These are phyloP conservation scores for Arthrobotrys iridis DNA, from an alignment of 2,329 filamentous ascomycete species.

Conservation along the genomic window DNA sequence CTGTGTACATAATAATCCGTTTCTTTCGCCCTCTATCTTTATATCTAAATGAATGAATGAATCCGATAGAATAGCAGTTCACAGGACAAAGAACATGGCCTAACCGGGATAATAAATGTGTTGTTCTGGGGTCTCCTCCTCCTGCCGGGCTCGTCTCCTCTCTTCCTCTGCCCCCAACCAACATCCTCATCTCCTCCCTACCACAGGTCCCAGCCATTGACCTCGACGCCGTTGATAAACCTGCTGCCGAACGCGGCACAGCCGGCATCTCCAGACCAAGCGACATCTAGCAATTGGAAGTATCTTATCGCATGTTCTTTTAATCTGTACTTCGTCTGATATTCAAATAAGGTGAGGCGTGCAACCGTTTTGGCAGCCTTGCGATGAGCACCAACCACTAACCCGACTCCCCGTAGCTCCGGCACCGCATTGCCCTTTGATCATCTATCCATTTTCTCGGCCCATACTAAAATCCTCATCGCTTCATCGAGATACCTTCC, in stretches of 20 bases:
- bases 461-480: not conserved
- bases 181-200: constrained; percentile 21
- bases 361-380: constrained; percentile 27
- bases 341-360: constrained; percentile 29
- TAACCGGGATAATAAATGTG: constrained; percentile 26
- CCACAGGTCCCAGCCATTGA: not conserved
- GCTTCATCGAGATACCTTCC: not conserved
- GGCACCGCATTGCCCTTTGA: constrained; percentile 18
- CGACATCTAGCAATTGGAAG: constrained; percentile 3
- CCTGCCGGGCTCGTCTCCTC: constrained; percentile 34
- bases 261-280: not conserved
- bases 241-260: constrained; percentile 6
- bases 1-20: constrained; percentile 4
- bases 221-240: not conserved
- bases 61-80: not conserved
- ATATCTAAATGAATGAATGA: constrained; percentile 2
- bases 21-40: no score
- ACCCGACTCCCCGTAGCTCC: constrained; percentile 16
- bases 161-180: not conserved
- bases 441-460: not conserved
- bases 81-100: not conserved
- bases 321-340: not conserved
- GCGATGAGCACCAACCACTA: constrained; percentile 42
- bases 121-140: constrained; percentile 40
- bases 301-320: not conserved